Base-by-base conservation (phyloP, 2,329 filamentous ascomycete species). In the Raffaelea ambrosiae region DNA sequence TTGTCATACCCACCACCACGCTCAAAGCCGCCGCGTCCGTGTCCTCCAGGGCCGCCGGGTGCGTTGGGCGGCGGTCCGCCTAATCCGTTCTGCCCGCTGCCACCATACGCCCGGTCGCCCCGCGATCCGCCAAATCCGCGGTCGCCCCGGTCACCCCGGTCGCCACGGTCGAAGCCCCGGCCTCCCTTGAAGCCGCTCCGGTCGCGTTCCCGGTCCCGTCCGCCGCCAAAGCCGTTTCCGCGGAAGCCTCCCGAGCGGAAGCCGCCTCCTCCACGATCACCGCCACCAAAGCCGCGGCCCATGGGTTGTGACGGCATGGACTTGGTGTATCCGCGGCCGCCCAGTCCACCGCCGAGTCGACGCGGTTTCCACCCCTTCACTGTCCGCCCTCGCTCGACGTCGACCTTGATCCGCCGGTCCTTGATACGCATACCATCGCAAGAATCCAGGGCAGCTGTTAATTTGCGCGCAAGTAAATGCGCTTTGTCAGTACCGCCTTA, bases 341-440 rank as follows among this genome's bases (percentile, higher is more conserved):
- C 93, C 3, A 96, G 79, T 42, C 93, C 93, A 55, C 93, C 93
- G 49, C 91, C 93, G 46, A 95, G 84, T 54, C 93, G 84, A 57
- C 87, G 84, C 52, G 93, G 93, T 61, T 87, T 86, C 93, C 93
- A 98, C 43, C 86, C 88, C 61, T 87, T 86, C 38, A 96, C 88
- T 29, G 93, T 97, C 57, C 93, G 85, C 56, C 93, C 93, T 61
- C 93, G 84, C 69, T 98, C 93, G 52, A 97, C 91, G 63, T 98
- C 93, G 60, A 97, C 89, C 62, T 95, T 81, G 60, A 97, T 87
- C 59, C 85, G 83, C 61, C 91, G 83, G 63, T 94, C 90, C 64
- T 89, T 94, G 70, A 98, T 95, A 57, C 84, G 83, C 61, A 95
- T 86, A 55, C 88, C 88, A 76, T 97, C 90, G 64, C 77, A 82